Evolutionary conservation across 2,329 filamentous ascomycete genomes (phyloP).

Genomic region (Alternaria atra): DNA sequence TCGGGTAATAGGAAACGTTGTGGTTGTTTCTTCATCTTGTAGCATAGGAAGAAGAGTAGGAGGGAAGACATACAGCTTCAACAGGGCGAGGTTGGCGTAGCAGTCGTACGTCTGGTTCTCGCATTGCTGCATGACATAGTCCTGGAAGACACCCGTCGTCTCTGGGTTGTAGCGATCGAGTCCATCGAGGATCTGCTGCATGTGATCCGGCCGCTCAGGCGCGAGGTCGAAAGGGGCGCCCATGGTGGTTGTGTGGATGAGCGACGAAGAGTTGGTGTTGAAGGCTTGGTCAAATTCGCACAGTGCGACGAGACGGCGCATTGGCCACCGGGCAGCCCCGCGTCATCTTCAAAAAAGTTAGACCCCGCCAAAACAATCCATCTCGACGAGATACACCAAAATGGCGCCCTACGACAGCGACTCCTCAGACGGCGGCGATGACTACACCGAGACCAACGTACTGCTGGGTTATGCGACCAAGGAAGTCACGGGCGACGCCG

Average conservation of each 20-base stretch:
- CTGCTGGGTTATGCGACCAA: conserved; percentile 88
- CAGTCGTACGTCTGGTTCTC: conserved; percentile 93
- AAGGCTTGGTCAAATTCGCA: conserved; percentile 28
- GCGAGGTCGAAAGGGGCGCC: conserved; percentile 79
- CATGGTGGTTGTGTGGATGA: conserved; percentile 51
- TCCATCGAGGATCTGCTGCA: conserved; percentile 92
- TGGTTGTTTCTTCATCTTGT: conserved; percentile 76
- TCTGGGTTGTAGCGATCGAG: conserved; percentile 99
- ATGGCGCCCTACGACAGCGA: conserved; percentile 90
- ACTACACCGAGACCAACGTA: conserved; percentile 83
- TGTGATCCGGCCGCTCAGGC: conserved; percentile 89
- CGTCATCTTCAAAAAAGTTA: conserved; percentile 19
- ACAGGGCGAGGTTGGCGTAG: conserved; percentile 93
- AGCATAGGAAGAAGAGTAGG: conserved; percentile 24
- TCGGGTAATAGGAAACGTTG: conserved; percentile 99
- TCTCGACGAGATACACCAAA: not conserved
- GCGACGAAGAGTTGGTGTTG: conserved; percentile 32
- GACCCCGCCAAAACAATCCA: conserved; percentile 13
- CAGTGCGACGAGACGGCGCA: conserved; percentile 25
- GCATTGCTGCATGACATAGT: conserved; percentile 94
- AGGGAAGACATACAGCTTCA: conserved; percentile 83
- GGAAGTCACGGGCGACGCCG: conserved; percentile 79
- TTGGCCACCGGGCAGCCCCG: conserved; percentile 18
- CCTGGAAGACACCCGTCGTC: conserved; percentile 90
- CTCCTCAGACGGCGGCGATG: conserved; percentile 73